Conservation (phyloP, 164 flowering plant species). For the Sextonia rubra region DNA sequence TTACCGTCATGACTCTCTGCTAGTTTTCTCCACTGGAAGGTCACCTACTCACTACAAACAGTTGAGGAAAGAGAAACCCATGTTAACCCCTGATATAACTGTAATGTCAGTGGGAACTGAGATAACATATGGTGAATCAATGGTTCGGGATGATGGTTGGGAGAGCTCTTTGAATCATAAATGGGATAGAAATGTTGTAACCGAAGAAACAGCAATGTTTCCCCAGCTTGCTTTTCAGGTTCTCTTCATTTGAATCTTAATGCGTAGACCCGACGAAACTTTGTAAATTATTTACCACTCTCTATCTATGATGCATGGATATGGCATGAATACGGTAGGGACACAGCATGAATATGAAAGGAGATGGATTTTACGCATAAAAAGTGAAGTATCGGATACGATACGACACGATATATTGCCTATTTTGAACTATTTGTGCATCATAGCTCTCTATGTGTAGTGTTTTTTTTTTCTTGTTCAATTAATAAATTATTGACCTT, state of each 20-base stretch:
- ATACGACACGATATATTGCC: too few relatives aligned
- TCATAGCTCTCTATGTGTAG: too few relatives aligned
- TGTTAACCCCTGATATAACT: conserved; percentile 93
- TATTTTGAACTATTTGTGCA: too few relatives aligned
- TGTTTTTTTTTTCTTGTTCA: not conserved
- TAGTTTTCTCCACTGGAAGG: conserved; percentile 95
- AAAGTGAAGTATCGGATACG: too few relatives aligned
- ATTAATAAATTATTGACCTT: not conserved
- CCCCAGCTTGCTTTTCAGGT: conserved; percentile 88
- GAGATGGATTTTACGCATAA: too few relatives aligned
- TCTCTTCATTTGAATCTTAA: not conserved
- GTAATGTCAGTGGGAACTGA: conserved; percentile 99
- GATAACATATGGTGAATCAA: conserved; percentile 80
- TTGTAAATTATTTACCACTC: not conserved
- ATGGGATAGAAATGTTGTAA: conserved; percentile 74
- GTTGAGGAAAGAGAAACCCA: conserved; percentile 91
- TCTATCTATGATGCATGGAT: too few relatives aligned
- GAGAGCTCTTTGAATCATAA: conserved; percentile 63
- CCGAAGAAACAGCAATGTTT: conserved; percentile 73
- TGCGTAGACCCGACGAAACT: not conserved
- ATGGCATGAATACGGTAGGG: too few relatives aligned
- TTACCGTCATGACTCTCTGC: conserved; percentile 77
- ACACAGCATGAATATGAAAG: too few relatives aligned
- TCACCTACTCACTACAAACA: conserved; percentile 83
- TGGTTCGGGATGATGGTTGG: conserved; percentile 95